Base-by-base conservation (phyloP, 1,284 basidiomycete genomes). In the Ceratobasidium sp. region DNA sequence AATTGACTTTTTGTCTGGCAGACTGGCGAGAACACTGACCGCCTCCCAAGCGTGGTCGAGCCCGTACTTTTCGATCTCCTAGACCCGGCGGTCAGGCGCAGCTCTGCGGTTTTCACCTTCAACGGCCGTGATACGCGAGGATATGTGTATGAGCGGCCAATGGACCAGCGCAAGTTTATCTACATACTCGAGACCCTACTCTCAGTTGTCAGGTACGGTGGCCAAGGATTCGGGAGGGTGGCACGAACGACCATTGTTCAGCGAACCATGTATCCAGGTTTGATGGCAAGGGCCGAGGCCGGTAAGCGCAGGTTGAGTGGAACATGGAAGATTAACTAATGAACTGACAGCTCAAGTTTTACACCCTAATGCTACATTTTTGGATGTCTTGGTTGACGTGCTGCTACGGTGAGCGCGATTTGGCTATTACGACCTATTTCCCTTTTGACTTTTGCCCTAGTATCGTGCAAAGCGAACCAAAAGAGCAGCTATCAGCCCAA, bases 191-290 rank as follows among this genome's bases (percentile, higher is more conserved):
- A 93, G 71, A 87, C 87, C n/a, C 79, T 98, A 3, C 82, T 92
- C 1, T 88, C 90, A 0, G 84, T 98, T 3, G 87, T 92, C 54
- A 86, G 88, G 28, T 95, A 96, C 78, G 95, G 95, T 1, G 95
- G 95, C 0, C 90, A 94, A 79, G 92, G 92, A 0, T 93, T 96
- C 78, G 84, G 87, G 53, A 90, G 92, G 76, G 85, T 88, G 1
- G 86, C 89, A 0, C 84, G 87, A 63, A 83, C 83, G 14, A 86
- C 87, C 9, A 81, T 82, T 9, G 82, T 92, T 60, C 86, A 85
- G 74, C 86, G 88, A 25, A 87, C 91, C 8, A 81, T 86, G 64
- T 85, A 91, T 78, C 75, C 82, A 9, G 86, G 83, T 1, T 80
- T 94, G 14, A 77, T 87, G 18, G 83, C 86, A 73, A 83, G 91